Conservation (phyloP, 768 basidiomycete species). For the Myochromella boudieri region DNA sequence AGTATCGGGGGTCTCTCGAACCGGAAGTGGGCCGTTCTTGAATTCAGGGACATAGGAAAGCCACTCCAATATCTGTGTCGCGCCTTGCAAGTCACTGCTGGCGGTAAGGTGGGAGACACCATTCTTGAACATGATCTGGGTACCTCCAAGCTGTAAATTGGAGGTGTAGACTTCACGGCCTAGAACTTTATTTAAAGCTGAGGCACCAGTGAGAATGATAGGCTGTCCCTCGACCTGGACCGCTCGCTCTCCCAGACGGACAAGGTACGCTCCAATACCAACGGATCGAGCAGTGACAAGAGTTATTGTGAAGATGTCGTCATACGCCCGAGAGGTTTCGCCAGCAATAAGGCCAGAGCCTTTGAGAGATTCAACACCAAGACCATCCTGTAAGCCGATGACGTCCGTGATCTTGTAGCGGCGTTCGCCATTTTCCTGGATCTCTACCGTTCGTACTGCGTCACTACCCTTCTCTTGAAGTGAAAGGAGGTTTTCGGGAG, state of each 20-base stretch:
- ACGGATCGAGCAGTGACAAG: conserved; percentile 98
- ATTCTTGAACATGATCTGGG: conserved; percentile 99
- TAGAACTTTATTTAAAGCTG: conserved; percentile 96
- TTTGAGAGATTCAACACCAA: conserved; percentile 93
- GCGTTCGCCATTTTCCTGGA: conserved; percentile 82
- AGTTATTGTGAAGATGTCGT: conserved; percentile 99
- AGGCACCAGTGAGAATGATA: conserved; percentile 97
- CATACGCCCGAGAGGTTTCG: conserved; percentile 97
- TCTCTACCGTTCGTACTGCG: conserved; percentile 78
- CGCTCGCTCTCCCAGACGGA: conserved; percentile 95
- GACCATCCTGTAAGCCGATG: conserved; percentile 95
- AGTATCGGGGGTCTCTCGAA: conserved; percentile 67
- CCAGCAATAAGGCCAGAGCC: conserved; percentile 99
- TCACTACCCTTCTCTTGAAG: conserved; percentile 82
- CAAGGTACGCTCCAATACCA: conserved; percentile 98
- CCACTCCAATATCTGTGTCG: conserved; percentile 92
- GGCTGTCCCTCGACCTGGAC: conserved; percentile 99
- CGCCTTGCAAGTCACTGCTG: conserved; percentile 92
- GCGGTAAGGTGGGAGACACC: conserved; percentile 97
- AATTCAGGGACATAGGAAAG: conserved; percentile 88
- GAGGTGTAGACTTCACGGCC: conserved; percentile 99
- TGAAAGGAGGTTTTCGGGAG: conserved; percentile 86
- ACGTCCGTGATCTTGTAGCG: conserved; percentile 95
- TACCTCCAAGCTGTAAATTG: conserved; percentile 96
- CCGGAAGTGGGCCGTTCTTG: conserved; percentile 78